phyloP scores from a whole-genome alignment of 768 basidiomycete genomes.

The Leccinum truebloodii region DNA sequence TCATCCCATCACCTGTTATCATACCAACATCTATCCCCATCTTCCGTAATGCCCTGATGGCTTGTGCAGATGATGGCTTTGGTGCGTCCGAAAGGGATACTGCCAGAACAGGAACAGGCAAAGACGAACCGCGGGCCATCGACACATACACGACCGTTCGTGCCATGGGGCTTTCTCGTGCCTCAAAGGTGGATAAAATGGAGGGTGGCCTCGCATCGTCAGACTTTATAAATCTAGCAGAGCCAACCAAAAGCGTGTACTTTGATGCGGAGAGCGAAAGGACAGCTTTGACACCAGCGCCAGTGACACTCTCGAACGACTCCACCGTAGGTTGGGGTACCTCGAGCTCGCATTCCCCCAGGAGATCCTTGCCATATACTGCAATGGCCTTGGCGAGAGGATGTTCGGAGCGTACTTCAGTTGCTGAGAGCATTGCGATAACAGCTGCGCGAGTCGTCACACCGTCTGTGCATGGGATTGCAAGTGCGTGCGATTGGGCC shows the following conservation, averaged over 20 bases:
- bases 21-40: constrained; percentile 95
- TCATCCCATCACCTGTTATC: constrained; percentile 91
- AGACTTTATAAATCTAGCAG: constrained; percentile 64
- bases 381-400: constrained; percentile 95
- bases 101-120: constrained; percentile 66
- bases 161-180: constrained; percentile 67
- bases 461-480: constrained; percentile 55
- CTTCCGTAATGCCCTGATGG: constrained; percentile 72
- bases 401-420: constrained; percentile 93
- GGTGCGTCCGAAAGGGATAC: constrained; percentile 87
- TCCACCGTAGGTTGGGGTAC: constrained; percentile 58
- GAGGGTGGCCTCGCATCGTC: constrained; percentile 55
- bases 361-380: constrained; percentile 67
- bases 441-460: constrained; percentile 57
- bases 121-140: constrained; percentile 42
- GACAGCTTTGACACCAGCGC: constrained; percentile 80
- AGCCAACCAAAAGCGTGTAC: constrained; percentile 73
- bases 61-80: constrained; percentile 81
- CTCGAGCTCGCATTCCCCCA: constrained; percentile 42
- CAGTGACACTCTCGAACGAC: constrained; percentile 85
- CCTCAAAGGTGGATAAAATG: constrained; percentile 63
- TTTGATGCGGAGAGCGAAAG: constrained; percentile 54
- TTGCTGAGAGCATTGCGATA: constrained; percentile 79
- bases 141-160: constrained; percentile 90
- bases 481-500: constrained; percentile 14